A percentile compares a stretch with the other conserved stretches of the same genome.
Evolutionary conservation across 2,329 filamentous ascomycete species (phyloP).

Genomic region (Talaromyces atroroseus): DNA sequence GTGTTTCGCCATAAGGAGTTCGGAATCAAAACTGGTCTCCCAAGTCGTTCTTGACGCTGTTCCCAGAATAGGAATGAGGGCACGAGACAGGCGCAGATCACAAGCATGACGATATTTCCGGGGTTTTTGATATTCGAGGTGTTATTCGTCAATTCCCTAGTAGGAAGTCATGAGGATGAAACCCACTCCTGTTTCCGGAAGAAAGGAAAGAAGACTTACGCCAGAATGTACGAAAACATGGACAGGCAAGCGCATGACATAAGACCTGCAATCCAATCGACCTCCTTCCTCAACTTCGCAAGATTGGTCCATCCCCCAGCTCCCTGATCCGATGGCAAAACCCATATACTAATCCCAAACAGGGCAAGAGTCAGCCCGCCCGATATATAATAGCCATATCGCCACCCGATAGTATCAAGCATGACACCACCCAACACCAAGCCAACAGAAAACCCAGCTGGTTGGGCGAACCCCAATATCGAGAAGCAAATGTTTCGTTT

Average conservation of each 20-base stretch:
- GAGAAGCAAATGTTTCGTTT: conserved; percentile 48
- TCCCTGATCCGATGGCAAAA: conserved; percentile 3
- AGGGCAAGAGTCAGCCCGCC: conserved; percentile 12
- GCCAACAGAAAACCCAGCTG: conserved; percentile 46
- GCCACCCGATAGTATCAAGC: conserved; percentile 43
- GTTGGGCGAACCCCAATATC: conserved; percentile 44
- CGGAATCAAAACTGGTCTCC: conserved; percentile 28
- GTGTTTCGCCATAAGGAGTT: conserved; percentile 30
- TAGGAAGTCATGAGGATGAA: not conserved
- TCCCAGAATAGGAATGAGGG: conserved; percentile 23
- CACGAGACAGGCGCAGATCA: conserved; percentile 23
- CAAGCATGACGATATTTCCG: conserved; percentile 24
- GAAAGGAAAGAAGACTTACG: conserved; percentile 12
- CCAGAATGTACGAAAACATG: conserved; percentile 44
- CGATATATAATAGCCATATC: conserved; percentile 37
- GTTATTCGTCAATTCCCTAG: conserved; percentile 10
- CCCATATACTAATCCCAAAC: conserved; percentile 10
- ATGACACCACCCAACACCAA: conserved; percentile 47
- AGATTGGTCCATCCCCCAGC: not conserved
- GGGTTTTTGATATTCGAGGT: conserved; percentile 6
- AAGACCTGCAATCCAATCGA: conserved; percentile 47
- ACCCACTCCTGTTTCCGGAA: not conserved
- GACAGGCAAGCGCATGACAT: conserved; percentile 42
- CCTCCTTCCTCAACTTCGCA: conserved; percentile 21
- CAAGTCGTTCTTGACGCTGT: conserved; percentile 20